A percentile compares a stretch with the other conserved stretches of the same genome.
These are phyloP conservation scores for Kluyveromyces nonfermentans DNA, from an alignment of 805 yeast genomes.

Conservation along the genomic window DNA sequence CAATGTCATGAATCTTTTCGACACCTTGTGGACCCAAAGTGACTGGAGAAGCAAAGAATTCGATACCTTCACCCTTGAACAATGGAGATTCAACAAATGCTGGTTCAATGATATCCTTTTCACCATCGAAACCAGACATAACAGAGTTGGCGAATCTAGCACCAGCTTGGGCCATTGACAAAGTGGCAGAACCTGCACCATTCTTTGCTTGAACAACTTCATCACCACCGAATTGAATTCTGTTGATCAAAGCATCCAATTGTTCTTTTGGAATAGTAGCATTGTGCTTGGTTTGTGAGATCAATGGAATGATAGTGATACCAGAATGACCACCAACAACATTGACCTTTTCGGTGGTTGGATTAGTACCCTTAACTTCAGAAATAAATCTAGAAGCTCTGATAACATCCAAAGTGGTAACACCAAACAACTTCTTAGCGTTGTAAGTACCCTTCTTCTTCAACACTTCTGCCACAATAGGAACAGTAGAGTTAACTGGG, in stretches of 20 bases:
- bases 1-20: constrained; percentile 68
- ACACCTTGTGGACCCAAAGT: constrained; percentile 91
- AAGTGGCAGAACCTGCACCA: constrained; percentile 90
- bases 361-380: constrained; percentile 46
- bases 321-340: constrained; percentile 99
- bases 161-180: constrained; percentile 92
- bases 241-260: constrained; percentile 60
- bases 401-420: constrained; percentile 86
- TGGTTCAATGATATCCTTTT: constrained; percentile 55
- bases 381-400: constrained; percentile 82
- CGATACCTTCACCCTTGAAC: constrained; percentile 82
- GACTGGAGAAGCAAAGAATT: constrained; percentile 92
- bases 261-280: constrained; percentile 49
- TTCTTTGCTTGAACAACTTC: constrained; percentile 90
- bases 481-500: constrained; percentile 97
- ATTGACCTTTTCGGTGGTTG: constrained; percentile 64
- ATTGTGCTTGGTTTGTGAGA: constrained; percentile 75
- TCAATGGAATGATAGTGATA: constrained; percentile 86
- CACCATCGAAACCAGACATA: constrained; percentile 55
- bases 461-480: constrained; percentile 89
- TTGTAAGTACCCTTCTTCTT: constrained; percentile 80
- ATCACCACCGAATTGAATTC: constrained; percentile 95
- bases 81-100: constrained; percentile 73
- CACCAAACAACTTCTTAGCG: constrained; percentile 90
- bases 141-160: constrained; percentile 62